A percentile compares a stretch with the other conserved stretches of the same genome.
Evolutionary conservation across 108 stramenopile genomes (phyloP).

Genomic region (Discostella stelligeroides): DNA sequence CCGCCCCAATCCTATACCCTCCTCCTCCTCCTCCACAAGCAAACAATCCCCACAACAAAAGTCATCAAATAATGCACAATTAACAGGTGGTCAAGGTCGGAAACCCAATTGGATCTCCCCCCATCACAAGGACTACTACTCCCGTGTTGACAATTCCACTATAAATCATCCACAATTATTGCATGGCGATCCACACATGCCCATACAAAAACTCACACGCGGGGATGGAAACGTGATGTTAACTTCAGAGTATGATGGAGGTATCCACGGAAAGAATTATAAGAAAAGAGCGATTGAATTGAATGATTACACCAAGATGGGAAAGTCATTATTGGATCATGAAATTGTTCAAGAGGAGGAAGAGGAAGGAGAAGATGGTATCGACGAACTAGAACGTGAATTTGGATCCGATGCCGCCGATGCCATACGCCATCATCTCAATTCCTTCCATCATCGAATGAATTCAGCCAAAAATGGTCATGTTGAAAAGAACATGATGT

Average conservation of each 20-base stretch:
- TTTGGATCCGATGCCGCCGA: conserved; percentile 48
- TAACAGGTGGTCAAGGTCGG: conserved; percentile 15
- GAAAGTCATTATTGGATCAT: too few relatives aligned
- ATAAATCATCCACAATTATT: conserved; percentile 30
- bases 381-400: conserved; percentile 35
- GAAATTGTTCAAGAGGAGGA: neutral
- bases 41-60: too few relatives aligned
- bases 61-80: too few relatives aligned
- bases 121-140: conserved; percentile 48
- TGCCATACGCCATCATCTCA: conserved; percentile 35
- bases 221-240: conserved; percentile 30
- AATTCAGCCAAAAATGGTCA: too few relatives aligned
- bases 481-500: too few relatives aligned
- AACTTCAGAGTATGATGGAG: neutral
- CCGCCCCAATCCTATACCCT: conserved; percentile 26
- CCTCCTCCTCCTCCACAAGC: conserved; percentile 3
- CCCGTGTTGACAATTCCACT: conserved; percentile 33
- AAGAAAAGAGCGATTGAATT: too few relatives aligned
- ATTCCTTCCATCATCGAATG: conserved; percentile 4
- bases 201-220: conserved; percentile 16
- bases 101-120: conserved; percentile 37
- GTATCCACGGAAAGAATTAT: too few relatives aligned
- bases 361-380: conserved; percentile 2
- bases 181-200: conserved; percentile 53
- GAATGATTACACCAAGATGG: too few relatives aligned